These are phyloP conservation scores for Stemphylium lycopersici DNA, from an alignment of 2,329 filamentous ascomycete species.

Conservation along the genomic window DNA sequence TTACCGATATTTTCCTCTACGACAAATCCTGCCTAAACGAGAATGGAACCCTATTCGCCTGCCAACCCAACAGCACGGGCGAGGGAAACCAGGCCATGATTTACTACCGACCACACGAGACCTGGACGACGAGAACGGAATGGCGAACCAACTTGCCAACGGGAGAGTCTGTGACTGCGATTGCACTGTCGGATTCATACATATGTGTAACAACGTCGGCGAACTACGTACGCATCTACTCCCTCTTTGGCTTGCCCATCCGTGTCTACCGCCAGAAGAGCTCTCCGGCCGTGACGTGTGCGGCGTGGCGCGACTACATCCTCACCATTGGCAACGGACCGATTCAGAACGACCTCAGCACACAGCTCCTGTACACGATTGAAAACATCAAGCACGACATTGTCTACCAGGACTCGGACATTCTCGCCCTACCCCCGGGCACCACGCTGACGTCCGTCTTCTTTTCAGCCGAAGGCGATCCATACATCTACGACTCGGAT, in stretches of 20 bases:
- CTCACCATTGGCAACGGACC: conserved; percentile 93
- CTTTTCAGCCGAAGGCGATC: conserved; percentile 92
- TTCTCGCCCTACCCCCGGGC: conserved; percentile 79
- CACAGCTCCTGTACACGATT: conserved; percentile 85
- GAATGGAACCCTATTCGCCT: conserved; percentile 84
- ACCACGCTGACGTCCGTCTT: conserved; percentile 81
- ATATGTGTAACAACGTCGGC: conserved; percentile 85
- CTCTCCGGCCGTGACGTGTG: conserved; percentile 86
- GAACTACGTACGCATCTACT: conserved; percentile 91
- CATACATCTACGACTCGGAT: conserved; percentile 93
- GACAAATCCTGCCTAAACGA: conserved; percentile 93
- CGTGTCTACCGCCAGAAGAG: conserved; percentile 92
- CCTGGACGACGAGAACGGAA: conserved; percentile 88
- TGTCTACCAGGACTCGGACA: conserved; percentile 92
- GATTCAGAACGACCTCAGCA: conserved; percentile 75
- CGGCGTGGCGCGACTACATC: conserved; percentile 95
- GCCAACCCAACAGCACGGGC: conserved; percentile 61
- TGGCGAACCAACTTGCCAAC: conserved; percentile 88
- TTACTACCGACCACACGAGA: conserved; percentile 97
- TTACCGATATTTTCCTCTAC: conserved; percentile 93
- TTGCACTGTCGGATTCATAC: conserved; percentile 90
- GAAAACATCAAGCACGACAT: conserved; percentile 94
- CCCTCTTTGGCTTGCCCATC: conserved; percentile 87
- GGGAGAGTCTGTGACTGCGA: conserved; percentile 84
- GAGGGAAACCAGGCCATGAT: conserved; percentile 72